These are phyloP conservation scores for Laguncularia racemosa DNA, from an alignment of 345 rosid species.

Conservation along the genomic window DNA sequence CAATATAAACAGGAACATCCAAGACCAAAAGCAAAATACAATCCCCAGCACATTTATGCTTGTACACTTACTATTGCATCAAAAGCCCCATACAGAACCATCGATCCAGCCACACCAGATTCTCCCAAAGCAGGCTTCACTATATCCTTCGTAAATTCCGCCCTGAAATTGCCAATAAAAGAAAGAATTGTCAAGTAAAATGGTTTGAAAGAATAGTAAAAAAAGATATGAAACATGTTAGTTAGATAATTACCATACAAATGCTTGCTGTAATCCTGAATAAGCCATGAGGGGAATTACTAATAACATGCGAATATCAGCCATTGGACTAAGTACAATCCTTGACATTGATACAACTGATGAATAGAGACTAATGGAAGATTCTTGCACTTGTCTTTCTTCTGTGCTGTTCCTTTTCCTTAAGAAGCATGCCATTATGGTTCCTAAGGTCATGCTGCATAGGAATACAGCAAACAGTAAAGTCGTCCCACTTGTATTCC, in stretches of 20 bases:
- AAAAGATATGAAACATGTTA: not conserved
- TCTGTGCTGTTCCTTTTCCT: conserved; percentile 49
- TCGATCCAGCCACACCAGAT: conserved; percentile 81
- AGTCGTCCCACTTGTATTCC: conserved; percentile 61
- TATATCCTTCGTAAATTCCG: conserved; percentile 81
- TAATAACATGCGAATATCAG: conserved; percentile 65
- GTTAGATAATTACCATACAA: conserved; percentile 51
- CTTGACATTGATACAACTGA: conserved; percentile 39
- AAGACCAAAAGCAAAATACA: not conserved
- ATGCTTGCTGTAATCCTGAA: conserved; percentile 94
- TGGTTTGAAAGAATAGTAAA: not conserved
- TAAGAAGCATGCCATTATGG: conserved; percentile 68
- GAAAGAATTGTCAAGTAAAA: not conserved
- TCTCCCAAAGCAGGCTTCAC: conserved; percentile 78
- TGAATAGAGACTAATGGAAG: conserved; percentile 45
- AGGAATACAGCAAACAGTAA: conserved; percentile 72
- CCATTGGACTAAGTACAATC: conserved; percentile 60
- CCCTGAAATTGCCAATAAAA: conserved; percentile 35
- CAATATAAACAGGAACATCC: not conserved
- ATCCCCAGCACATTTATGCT: not conserved
- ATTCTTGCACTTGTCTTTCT: conserved; percentile 33
- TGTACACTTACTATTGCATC: conserved; percentile 71
- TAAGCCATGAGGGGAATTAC: conserved; percentile 80
- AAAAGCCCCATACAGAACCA: conserved; percentile 92
- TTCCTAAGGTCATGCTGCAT: conserved; percentile 66